Evolutionary conservation across 1,284 basidiomycete genomes (phyloP).

Genomic region (Boletus austroedulis): DNA sequence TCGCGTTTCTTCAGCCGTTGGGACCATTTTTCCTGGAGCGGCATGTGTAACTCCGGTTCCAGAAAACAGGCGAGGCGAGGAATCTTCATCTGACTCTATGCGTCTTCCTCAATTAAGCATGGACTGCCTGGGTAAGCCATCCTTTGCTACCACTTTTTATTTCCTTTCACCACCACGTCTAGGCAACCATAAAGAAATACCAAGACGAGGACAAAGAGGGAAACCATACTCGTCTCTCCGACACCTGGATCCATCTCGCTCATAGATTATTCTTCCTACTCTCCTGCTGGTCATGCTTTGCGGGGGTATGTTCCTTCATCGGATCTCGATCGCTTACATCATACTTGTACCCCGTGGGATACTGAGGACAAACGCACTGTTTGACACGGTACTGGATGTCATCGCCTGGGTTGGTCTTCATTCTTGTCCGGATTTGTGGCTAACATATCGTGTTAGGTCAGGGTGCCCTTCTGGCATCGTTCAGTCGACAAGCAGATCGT

Average conservation of each 20-base stretch:
- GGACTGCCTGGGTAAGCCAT: conserved; percentile 70
- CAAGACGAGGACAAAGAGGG: conserved; percentile 54
- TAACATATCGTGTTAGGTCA: conserved; percentile 22
- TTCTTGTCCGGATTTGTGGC: background rate
- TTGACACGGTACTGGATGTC: conserved; percentile 23
- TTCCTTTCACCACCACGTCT: background rate
- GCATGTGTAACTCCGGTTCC: background rate
- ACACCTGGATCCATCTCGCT: conserved; percentile 81
- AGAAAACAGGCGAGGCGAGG: background rate
- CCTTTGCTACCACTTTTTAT: background rate
- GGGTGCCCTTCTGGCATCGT: conserved; percentile 33
- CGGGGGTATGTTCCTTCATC: conserved; percentile 54
- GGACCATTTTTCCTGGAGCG: background rate
- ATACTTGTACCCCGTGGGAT: conserved; percentile 69
- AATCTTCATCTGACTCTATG: background rate
- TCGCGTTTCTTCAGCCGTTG: background rate
- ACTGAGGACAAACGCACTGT: conserved; percentile 35
- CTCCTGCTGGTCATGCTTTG: conserved; percentile 87
- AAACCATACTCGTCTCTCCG: conserved; percentile 82
- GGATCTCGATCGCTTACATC: background rate
- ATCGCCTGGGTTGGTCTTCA: conserved; percentile 23
- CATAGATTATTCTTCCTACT: conserved; percentile 82
- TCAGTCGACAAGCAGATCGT: conserved; percentile 29
- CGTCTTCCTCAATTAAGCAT: too few species aligned
- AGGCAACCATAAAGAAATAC: conserved; percentile 76